Evolutionary conservation across 306 rosid species (phyloP), one percentile per base, ranked within the genome.

Genomic region (Urtica urens): DNA sequence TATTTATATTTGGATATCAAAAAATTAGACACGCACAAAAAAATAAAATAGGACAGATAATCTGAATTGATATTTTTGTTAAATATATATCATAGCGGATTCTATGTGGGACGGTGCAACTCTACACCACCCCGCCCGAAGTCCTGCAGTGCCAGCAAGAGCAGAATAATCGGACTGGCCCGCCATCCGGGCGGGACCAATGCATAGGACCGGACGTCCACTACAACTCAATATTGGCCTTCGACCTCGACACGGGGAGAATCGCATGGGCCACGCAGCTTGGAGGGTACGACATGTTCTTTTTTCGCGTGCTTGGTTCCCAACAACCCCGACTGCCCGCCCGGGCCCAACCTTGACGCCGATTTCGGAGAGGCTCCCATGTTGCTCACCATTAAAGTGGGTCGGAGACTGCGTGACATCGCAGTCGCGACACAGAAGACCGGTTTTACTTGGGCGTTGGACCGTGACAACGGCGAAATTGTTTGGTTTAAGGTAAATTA

Each of bases 301-400:
- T 39, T 26, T n/a, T 67, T 66, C 0, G 73, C 57, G 11, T 66
- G 70, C 30, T 48, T 72, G 49, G 46, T 26, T 14, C 73, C 78
- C 7, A 67, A 58, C 54, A 72, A 72, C 53, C 73, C 78, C 3
- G 73, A 67, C 44, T 67, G 73, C 39, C 78, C 78, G 1, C 63
- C 70, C 4, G 73, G 70, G 39, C 78, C 78, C 6, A 72, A 62
- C 16, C 4, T 37, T 16, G 70, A 62, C n/a, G 64, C 73, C 0
- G 78, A 72, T 51, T 72, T 67, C 23, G 73, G 70, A 19, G 78
- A 67, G 54, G 73, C 67, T 11, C 73, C 67, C 2, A 62, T 62
- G 73, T 27, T 72, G 21, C 57, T 72, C 18, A 58, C 52, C 26
- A 48, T 67, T 14, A 16, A n/a, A 20, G 55, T 63, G 3, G 43